Evolutionary conservation across 495 filamentous ascomycete genomes (phyloP).

Genomic region (Copromyces sp.): DNA sequence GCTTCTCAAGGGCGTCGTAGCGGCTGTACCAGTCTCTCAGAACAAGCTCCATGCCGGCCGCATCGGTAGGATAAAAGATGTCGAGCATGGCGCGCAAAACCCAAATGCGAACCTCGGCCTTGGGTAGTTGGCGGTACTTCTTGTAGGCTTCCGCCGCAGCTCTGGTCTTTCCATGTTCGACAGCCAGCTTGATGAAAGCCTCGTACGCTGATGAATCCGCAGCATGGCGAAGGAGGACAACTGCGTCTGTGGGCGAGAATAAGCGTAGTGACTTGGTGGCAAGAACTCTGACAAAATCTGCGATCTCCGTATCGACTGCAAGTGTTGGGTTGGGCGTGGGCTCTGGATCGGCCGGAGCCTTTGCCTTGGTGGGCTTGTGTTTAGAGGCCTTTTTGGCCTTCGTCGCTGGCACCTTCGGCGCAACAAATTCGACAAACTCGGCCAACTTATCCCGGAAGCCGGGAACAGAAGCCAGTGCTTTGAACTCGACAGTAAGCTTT

Average conservation of each 20-base stretch:
- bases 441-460: constrained; percentile 4
- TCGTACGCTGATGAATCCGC: constrained; percentile 20
- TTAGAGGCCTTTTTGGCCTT: not conserved
- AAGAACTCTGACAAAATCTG: constrained; percentile 10
- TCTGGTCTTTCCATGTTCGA: constrained; percentile 7
- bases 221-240: constrained; percentile 18
- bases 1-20: constrained; percentile 25
- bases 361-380: not conserved
- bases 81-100: constrained; percentile 15
- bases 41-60: constrained; percentile 39
- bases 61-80: constrained; percentile 28
- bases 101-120: not conserved
- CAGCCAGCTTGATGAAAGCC: constrained; percentile 14
- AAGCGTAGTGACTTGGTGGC: constrained; percentile 8
- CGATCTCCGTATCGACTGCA: not conserved
- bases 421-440: not conserved
- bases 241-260: constrained; percentile 9
- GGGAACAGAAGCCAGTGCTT: constrained; percentile 2
- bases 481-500: not conserved
- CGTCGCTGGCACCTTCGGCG: not conserved
- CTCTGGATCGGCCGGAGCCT: not conserved
- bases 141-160: constrained; percentile 23
- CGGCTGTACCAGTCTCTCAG: constrained; percentile 43
- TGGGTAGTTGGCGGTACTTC: constrained; percentile 26
- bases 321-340: not conserved